phyloP scores from a whole-genome alignment of 768 basidiomycete genomes.

The Postia placenta region DNA sequence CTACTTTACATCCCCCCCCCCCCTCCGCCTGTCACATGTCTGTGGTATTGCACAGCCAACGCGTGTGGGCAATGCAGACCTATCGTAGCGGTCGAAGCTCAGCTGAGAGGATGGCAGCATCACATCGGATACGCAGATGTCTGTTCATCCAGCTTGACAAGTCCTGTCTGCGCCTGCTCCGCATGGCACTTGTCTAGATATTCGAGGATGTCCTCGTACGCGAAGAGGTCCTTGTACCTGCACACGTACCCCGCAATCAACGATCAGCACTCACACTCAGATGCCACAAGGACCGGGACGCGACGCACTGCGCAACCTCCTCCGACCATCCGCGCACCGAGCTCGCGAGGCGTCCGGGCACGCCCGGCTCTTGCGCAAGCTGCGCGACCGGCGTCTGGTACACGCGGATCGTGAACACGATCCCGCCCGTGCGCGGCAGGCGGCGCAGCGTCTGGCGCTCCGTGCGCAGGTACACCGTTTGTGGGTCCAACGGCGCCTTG shows the following conservation, averaged over 20 bases:
- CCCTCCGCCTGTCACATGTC: too few relatives aligned
- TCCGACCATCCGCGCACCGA: constrained; percentile 62
- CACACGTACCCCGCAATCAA: not conserved
- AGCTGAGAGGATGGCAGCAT: not conserved
- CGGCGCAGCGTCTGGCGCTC: constrained; percentile 66
- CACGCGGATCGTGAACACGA: constrained; percentile 66
- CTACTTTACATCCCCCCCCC: too few relatives aligned
- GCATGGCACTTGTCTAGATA: constrained; percentile 31
- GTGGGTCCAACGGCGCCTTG: constrained; percentile 11
- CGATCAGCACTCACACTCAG: constrained; percentile 21
- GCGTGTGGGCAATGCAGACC: not conserved
- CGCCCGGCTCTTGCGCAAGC: constrained; percentile 47
- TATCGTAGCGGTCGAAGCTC: too few relatives aligned
- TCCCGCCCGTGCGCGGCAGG: constrained; percentile 55
- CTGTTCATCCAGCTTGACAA: constrained; percentile 10
- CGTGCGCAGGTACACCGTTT: constrained; percentile 45
- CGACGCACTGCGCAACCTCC: constrained; percentile 50
- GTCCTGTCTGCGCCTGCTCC: constrained; percentile 24
- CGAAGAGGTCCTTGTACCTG: constrained; percentile 30
- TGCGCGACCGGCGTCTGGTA: constrained; percentile 52
- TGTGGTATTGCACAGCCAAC: too few relatives aligned
- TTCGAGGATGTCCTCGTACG: constrained; percentile 27
- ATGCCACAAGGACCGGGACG: too few relatives aligned
- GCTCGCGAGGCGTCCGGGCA: constrained; percentile 55
- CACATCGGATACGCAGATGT: constrained; percentile 3